Evolutionary conservation across 441 rosid species (phyloP), one percentile per base, ranked within the genome.

Genomic region (Euphorbia corollata): DNA sequence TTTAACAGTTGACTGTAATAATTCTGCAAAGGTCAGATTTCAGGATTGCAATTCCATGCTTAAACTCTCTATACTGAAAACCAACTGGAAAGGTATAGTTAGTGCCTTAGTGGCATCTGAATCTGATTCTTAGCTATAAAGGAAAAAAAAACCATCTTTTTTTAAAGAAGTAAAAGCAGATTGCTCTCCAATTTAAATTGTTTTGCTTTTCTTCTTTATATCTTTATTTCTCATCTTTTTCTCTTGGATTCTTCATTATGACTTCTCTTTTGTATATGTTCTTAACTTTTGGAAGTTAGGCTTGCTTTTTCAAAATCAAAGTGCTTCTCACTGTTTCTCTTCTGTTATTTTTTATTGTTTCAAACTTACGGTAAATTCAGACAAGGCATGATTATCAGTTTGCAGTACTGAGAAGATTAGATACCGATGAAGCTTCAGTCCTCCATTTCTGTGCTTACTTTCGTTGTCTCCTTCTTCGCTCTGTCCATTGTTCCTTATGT

Each of bases 391-490:
- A 27, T 27, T 27, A 27, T 27, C 45, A 39, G 12, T 39, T 39
- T 59, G 48, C 63, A 66, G 36, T 6, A 39, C 59, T 36, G 27
- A 53, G 47, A 27, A 27, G 32, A 27, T 1, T 2, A 45, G 11
- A 50, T 8, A 66, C 8, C 73, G 58, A 81, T 81, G 80, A 72
- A 75, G 83, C 74, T 75, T 59, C 76, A 59, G 18, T 71, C 64
- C 41, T 73, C 63, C 51, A 34, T 68, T 69, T 47, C 73, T 27
- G 5, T 27, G 22, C 61, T 75, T 50, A 4, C 59, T 63, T 64
- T 70, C 71, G 68, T 76, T 73, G 68, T 80, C 73, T 68, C 80
- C 68, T 72, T 81, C 68, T 72, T 64, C 65, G 45, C 57, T 43
- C 59, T 79, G 34, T 67, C 55, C 63, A 38, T 41, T 64, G 19